These are phyloP conservation scores for Fusarium chlamydosporum DNA, from an alignment of 2,329 filamentous ascomycete species.

Conservation along the genomic window DNA sequence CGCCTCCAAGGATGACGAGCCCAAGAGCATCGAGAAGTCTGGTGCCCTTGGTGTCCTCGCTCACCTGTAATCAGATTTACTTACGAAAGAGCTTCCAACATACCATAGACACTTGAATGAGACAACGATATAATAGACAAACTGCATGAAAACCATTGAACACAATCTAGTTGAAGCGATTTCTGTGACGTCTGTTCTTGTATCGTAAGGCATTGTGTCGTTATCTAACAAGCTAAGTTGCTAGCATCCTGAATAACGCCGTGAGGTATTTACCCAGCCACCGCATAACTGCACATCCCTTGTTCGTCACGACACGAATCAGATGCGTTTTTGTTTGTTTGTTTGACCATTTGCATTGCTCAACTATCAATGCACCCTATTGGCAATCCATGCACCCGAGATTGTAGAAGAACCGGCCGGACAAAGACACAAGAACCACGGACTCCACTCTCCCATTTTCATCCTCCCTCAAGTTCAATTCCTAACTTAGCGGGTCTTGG, in stretches of 20 bases:
- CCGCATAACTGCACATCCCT: slow-evolving; percentile 21
- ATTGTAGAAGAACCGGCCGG: slow-evolving; percentile 60
- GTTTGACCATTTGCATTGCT: slow-evolving; percentile 56
- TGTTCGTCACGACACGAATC: slow-evolving; percentile 41
- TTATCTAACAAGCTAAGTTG: slow-evolving; percentile 24
- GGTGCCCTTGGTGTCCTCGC: slow-evolving; percentile 68
- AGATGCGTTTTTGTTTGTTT: slow-evolving; percentile 32
- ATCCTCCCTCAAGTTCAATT: slow-evolving; percentile 42
- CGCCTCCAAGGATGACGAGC: slow-evolving; percentile 77
- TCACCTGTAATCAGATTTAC: slow-evolving; percentile 61
- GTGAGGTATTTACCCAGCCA: slow-evolving; percentile 32
- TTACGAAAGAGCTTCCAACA: slow-evolving; percentile 19
- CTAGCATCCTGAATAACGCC: slow-evolving; percentile 26
- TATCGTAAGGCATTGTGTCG: slow-evolving; percentile 23
- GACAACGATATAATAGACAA: slow-evolving; percentile 39
- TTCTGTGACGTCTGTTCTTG: slow-evolving; percentile 19
- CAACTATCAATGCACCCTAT: slow-evolving; percentile 61
- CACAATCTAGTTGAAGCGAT: background rate
- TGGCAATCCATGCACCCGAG: slow-evolving; percentile 60
- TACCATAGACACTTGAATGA: slow-evolving; percentile 36
- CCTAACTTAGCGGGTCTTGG: slow-evolving; percentile 78
- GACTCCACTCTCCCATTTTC: slow-evolving; percentile 55
- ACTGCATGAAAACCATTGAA: slow-evolving; percentile 27
- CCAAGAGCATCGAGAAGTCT: slow-evolving; percentile 61
- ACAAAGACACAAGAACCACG: slow-evolving; percentile 61